A percentile compares a stretch with the other conserved stretches of the same genome.
phyloP scores from a whole-genome alignment of 73 alveolate genomes.

The Tetrahymena borealis region DNA sequence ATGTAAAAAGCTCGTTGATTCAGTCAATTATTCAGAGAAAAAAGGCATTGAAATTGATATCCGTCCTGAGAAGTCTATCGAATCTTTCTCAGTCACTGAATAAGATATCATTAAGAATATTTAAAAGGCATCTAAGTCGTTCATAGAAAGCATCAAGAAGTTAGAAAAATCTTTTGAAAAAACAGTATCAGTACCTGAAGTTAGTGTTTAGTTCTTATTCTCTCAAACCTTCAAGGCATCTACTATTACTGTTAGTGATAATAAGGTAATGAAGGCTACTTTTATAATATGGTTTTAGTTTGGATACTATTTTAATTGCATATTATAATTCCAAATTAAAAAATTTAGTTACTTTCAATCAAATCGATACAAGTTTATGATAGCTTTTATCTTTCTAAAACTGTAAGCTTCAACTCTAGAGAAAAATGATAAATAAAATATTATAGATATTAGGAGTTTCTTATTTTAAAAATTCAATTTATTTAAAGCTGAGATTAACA shows the following conservation, averaged over 20 bases:
- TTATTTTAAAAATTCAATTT: too few relatives aligned
- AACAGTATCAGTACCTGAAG: not conserved
- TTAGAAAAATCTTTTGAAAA: conserved; percentile 34
- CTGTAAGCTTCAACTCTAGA: too few relatives aligned
- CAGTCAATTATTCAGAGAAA: not conserved
- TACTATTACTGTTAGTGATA: conserved; percentile 17
- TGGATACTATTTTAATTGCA: too few relatives aligned
- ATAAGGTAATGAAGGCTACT: not conserved
- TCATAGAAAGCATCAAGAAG: conserved; percentile 3
- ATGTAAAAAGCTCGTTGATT: not conserved
- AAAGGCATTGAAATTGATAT: not conserved
- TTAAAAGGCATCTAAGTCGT: not conserved
- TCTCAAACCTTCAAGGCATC: conserved; percentile 6
- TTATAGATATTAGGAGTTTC: too few relatives aligned
- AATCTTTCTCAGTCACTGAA: not conserved
- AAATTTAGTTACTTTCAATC: too few relatives aligned
- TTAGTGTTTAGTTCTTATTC: not conserved
- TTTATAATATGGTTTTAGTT: too few relatives aligned
- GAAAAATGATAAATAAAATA: too few relatives aligned
- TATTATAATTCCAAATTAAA: too few relatives aligned
- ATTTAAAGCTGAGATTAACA: too few relatives aligned
- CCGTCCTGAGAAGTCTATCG: not conserved
- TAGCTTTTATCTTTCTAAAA: too few relatives aligned
- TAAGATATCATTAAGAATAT: not conserved
- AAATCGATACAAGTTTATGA: too few relatives aligned